Conservation (phyloP, 1,284 basidiomycete genomes). For the Malassezia globosa region DNA sequence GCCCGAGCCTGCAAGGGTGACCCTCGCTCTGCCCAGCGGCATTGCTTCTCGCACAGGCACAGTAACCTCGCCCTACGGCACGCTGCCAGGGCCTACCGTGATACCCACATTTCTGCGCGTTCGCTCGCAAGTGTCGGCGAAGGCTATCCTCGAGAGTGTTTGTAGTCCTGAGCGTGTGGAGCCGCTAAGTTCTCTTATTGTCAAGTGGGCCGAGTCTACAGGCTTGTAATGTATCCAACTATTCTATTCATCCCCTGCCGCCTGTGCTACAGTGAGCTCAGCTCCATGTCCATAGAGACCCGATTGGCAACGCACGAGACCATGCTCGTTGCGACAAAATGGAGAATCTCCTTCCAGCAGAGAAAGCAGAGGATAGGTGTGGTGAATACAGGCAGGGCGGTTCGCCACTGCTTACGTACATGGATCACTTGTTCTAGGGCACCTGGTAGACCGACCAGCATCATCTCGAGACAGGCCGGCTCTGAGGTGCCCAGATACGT, state of each 20-base stretch:
- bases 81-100: constrained; percentile 5
- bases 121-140: constrained; percentile 1
- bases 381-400: too few species aligned
- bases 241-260: too few species aligned
- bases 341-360: background rate
- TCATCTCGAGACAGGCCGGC: background rate
- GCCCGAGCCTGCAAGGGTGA: constrained; percentile 18
- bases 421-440: constrained; percentile 14
- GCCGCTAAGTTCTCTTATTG: constrained; percentile 3
- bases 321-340: background rate
- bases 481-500: constrained; percentile 8
- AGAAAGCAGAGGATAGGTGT: background rate
- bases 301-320: background rate
- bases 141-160: constrained; percentile 5
- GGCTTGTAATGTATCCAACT: constrained; percentile 14
- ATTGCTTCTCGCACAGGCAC: constrained; percentile 10
- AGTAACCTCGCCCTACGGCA: constrained; percentile 11
- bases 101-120: constrained; percentile 14
- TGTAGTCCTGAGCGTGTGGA: background rate
- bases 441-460: constrained; percentile 9
- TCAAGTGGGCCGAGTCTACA: constrained; percentile 14
- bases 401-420: too few species aligned
- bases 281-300: too few species aligned
- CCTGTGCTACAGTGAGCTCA: too few species aligned
- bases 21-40: constrained; percentile 11